Percentiles rank a stretch among this genome's conserved stretches.
phyloP scores from a whole-genome alignment of 257 asterid genomes.

The Gentiana dahurica region DNA sequence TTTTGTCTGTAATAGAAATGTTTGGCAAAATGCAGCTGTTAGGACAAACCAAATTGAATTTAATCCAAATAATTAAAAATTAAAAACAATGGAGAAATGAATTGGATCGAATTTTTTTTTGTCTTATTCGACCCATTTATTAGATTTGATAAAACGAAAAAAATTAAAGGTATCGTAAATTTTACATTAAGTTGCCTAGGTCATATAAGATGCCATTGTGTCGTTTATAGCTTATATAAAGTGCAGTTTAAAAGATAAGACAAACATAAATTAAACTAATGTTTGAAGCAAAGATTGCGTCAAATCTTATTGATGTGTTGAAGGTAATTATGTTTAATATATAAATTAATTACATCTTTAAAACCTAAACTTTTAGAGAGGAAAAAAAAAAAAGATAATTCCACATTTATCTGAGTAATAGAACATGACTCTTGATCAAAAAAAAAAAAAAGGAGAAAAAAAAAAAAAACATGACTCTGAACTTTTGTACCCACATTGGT shows the following conservation, averaged over 20 bases:
- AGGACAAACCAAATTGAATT: slow-evolving; percentile 1
- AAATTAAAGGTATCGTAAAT: slow-evolving; percentile 1
- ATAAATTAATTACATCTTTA: too few species aligned
- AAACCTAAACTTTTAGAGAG: neutral
- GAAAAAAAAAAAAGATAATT: neutral
- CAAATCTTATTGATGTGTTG: neutral
- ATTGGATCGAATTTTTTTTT: neutral
- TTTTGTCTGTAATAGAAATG: neutral
- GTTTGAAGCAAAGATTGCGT: neutral
- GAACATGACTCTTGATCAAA: neutral
- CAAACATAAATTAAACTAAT: too few species aligned
- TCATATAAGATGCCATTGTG: slow-evolving; percentile 1
- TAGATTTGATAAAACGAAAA: slow-evolving; percentile 2
- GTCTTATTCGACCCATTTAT: neutral
- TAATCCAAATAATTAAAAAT: neutral
- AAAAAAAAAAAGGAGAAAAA: too few species aligned
- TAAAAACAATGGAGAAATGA: neutral
- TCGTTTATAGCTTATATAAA: neutral
- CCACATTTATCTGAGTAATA: neutral
- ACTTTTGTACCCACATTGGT: too few species aligned
- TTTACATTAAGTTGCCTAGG: neutral
- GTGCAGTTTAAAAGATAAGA: neutral
- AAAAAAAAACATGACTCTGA: too few species aligned
- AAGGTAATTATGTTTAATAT: too few species aligned
- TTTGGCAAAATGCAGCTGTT: neutral